A percentile compares a stretch with the other conserved stretches of the same genome.
Evolutionary conservation across 345 rosid genomes (phyloP).

Genomic region (Acer yangbiense): DNA sequence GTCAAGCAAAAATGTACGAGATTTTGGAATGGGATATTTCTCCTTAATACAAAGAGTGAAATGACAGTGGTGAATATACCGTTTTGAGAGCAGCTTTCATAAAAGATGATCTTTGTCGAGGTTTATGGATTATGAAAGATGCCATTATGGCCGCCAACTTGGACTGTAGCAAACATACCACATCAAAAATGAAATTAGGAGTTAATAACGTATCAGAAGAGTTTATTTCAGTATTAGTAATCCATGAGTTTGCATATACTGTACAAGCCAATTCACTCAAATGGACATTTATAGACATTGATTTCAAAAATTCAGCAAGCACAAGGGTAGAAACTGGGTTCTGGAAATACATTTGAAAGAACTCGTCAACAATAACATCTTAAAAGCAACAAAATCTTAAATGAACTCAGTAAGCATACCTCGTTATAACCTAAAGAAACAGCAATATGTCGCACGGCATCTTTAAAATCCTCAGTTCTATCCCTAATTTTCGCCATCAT

Average conservation of each 20-base stretch:
- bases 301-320: not conserved
- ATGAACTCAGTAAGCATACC: constrained; percentile 36
- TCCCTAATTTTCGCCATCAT: constrained; percentile 76
- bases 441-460: constrained; percentile 65
- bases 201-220: not conserved
- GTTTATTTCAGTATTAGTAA: not conserved
- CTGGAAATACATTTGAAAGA: not conserved
- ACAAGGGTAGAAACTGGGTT: not conserved
- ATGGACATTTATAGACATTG: not conserved
- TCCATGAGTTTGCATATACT: not conserved
- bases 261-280: not conserved
- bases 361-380: not conserved
- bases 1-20: not conserved
- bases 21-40: not conserved
- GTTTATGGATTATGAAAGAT: constrained; percentile 80
- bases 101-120: constrained; percentile 60
- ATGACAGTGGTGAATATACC: constrained; percentile 33
- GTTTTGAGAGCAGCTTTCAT: constrained; percentile 68
- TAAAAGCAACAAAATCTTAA: not conserved
- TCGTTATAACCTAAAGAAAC: constrained; percentile 64
- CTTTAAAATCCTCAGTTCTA: constrained; percentile 85
- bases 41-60: not conserved
- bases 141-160: constrained; percentile 81
- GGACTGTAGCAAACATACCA: constrained; percentile 37
- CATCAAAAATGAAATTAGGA: not conserved